Conservation (phyloP, 2,329 filamentous ascomycete genomes). For the Alternaria angustiovoidea region DNA sequence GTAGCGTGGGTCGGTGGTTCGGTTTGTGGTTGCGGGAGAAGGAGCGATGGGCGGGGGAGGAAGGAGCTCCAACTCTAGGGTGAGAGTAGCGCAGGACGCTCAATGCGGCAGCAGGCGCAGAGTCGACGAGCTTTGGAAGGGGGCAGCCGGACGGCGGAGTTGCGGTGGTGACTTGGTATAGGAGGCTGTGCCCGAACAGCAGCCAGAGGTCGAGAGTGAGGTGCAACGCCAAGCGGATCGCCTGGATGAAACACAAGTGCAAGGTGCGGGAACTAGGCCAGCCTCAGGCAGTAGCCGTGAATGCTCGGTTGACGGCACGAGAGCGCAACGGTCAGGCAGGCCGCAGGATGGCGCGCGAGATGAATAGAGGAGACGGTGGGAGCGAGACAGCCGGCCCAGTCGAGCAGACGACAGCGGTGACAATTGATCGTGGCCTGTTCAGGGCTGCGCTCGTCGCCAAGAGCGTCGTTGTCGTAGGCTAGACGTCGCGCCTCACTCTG, state of each 20-base stretch:
- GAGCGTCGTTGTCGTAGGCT: neutral
- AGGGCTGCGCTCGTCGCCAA: neutral
- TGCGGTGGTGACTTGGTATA: conserved; percentile 25
- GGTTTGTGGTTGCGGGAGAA: conserved; percentile 20
- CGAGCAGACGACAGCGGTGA: neutral
- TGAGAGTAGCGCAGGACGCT: conserved; percentile 35
- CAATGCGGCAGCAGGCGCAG: conserved; percentile 33
- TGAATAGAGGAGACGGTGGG: neutral
- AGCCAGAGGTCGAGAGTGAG: conserved; percentile 29
- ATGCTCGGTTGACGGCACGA: conserved; percentile 7
- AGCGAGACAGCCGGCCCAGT: no score
- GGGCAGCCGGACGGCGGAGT: conserved; percentile 30
- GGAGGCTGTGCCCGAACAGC: conserved; percentile 31
- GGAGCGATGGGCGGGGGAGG: conserved; percentile 27
- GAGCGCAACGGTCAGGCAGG: conserved; percentile 2
- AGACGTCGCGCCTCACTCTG: conserved; percentile 4
- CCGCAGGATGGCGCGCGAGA: neutral
- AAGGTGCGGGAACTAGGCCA: conserved; percentile 31
- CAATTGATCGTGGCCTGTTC: neutral
- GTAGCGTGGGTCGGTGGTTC: conserved; percentile 17
- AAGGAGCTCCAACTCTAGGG: conserved; percentile 23
- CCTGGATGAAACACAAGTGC: conserved; percentile 28
- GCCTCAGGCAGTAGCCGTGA: conserved; percentile 21
- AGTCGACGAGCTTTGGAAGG: conserved; percentile 17
- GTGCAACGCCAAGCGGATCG: conserved; percentile 33